Evolutionary conservation across 2,329 filamentous ascomycete species (phyloP).

Genomic region (Talaromyces atroroseus): DNA sequence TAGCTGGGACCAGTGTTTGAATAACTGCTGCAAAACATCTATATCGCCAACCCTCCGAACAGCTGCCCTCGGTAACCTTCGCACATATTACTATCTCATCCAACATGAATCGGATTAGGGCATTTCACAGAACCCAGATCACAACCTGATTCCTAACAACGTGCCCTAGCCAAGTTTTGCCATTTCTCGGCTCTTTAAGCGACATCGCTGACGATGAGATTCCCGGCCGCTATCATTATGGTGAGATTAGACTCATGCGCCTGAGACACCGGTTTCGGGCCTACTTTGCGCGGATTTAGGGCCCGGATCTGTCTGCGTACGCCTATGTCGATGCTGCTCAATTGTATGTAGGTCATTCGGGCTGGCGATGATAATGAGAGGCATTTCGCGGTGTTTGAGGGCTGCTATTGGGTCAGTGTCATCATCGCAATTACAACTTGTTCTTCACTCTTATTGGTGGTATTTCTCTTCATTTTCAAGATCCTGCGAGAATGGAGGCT

Average conservation of each 20-base stretch:
- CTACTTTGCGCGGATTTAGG: constrained; percentile 14
- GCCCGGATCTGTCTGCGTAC: constrained; percentile 10
- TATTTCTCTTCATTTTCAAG: background rate
- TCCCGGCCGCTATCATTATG: constrained; percentile 25
- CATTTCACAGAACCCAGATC: constrained; percentile 22
- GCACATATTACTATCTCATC: constrained; percentile 17
- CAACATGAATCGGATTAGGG: constrained; percentile 16
- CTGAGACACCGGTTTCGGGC: constrained; percentile 20
- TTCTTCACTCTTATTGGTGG: background rate
- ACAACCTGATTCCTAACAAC: constrained; percentile 20
- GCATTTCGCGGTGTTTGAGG: background rate
- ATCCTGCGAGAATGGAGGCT: background rate
- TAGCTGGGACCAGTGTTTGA: constrained; percentile 14
- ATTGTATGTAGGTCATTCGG: constrained; percentile 13
- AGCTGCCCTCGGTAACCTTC: constrained; percentile 14
- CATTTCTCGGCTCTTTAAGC: constrained; percentile 13
- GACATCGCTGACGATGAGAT: constrained; percentile 21
- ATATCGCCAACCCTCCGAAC: background rate
- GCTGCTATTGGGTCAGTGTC: background rate
- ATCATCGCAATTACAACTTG: background rate
- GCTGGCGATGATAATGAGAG: background rate
- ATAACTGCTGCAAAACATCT: background rate
- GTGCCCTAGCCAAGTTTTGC: constrained; percentile 18
- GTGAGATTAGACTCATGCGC: constrained; percentile 26
- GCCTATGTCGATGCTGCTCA: constrained; percentile 12